phyloP scores from a whole-genome alignment of 257 asterid species.

The Solanum peruvianum region DNA sequence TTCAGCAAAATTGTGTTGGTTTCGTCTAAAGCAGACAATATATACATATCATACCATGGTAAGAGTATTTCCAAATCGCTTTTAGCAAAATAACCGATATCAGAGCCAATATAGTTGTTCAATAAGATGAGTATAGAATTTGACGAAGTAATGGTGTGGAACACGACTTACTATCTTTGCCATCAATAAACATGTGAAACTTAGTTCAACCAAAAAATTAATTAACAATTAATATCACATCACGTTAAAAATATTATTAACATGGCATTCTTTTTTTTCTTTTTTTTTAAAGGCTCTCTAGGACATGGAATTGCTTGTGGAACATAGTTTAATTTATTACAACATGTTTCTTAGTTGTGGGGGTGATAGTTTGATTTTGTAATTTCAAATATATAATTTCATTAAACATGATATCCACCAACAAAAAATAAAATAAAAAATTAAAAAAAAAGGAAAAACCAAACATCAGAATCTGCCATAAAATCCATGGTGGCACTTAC shows the following conservation, averaged over 20 bases:
- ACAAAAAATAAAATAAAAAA: too few species aligned
- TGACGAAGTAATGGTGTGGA: neutral
- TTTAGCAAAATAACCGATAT: neutral
- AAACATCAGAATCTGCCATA: neutral
- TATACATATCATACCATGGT: neutral
- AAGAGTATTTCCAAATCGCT: neutral
- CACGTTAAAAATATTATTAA: too few species aligned
- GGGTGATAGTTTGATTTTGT: neutral
- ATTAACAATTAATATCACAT: too few species aligned
- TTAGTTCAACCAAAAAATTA: neutral
- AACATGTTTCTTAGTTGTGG: neutral
- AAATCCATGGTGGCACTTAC: neutral
- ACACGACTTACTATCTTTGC: neutral
- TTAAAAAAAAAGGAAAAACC: neutral
- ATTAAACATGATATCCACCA: too few species aligned
- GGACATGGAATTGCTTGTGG: neutral
- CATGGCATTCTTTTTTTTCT: too few species aligned
- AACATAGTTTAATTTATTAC: too few species aligned
- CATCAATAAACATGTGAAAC: neutral
- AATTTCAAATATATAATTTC: neutral
- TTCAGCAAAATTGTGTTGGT: neutral
- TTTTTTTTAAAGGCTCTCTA: neutral
- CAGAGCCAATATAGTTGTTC: accelerated
- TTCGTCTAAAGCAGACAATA: neutral
- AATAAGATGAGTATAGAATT: neutral